Evolutionary conservation across 345 rosid species (phyloP).

Genomic region (Eucalyptus erythrocorys): DNA sequence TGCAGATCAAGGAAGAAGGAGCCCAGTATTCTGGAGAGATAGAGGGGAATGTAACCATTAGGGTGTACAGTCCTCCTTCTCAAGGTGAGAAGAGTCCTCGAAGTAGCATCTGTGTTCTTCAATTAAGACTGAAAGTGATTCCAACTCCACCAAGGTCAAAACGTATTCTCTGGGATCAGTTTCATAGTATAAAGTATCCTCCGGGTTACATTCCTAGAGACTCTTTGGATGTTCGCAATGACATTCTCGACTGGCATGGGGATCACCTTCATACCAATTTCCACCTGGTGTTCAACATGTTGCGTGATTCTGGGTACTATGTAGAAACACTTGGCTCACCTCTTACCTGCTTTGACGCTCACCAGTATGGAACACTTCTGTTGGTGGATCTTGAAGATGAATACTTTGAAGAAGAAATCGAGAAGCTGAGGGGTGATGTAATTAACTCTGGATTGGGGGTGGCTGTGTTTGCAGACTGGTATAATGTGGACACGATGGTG

Average conservation of each 20-base stretch:
- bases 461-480: conserved; percentile 94
- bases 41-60: conserved; percentile 74
- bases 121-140: conserved; percentile 67
- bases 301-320: conserved; percentile 85
- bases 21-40: conserved; percentile 71
- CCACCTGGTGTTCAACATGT: conserved; percentile 89
- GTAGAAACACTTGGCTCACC: conserved; percentile 98
- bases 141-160: conserved; percentile 88
- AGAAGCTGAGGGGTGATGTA: conserved; percentile 76
- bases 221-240: conserved; percentile 95
- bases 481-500: conserved; percentile 94
- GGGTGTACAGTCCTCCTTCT: conserved; percentile 64
- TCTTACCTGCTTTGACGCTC: conserved; percentile 90
- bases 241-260: conserved; percentile 99
- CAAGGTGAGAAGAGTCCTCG: conserved; percentile 52
- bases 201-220: conserved; percentile 99
- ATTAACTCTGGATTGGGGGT: conserved; percentile 73
- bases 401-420: conserved; percentile 86
- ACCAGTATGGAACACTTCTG: conserved; percentile 84
- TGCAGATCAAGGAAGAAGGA: conserved; percentile 99
- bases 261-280: conserved; percentile 98
- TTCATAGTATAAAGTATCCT: conserved; percentile 94
- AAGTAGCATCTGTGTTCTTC: conserved; percentile 69
- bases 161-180: conserved; percentile 95
- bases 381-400: conserved; percentile 98